Evolutionary conservation across 495 filamentous ascomycete genomes (phyloP), one percentile per base, ranked within the genome.

Genomic region (Letharia lupina): DNA sequence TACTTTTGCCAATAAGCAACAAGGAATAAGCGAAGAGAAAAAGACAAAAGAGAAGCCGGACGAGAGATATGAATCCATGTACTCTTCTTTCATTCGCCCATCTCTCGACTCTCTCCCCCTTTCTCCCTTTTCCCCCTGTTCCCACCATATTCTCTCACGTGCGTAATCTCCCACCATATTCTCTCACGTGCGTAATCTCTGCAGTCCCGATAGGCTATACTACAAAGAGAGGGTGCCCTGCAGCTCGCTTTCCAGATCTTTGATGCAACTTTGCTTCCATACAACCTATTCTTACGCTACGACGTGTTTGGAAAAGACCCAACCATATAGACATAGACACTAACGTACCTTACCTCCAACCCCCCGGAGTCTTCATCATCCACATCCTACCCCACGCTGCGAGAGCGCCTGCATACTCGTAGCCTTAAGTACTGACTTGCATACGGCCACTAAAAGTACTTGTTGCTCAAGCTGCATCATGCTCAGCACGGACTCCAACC

Each of bases 401-500:
- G 47, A 57, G 10, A 35, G 40, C 31, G 41, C 65, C 42, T 63
- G 45, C 65, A 59, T 59, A 20, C 35, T 50, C n/a, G n/a, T 23
- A 50, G 47, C 47, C 47, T 50, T 23, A 12, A 23, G n/a, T 10
- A 23, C 23, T 23, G 6, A 67, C 60, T 39, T 57, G 56, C 63
- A 60, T 65, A 41, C 56, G 56, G 63, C 57, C 63, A 65, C 56
- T 65, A 65, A 60, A 31, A 35, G 41, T 23, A 65, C 42, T 33
- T 58, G 57, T 39, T 40, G 40, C 64, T 41, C 57, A 45, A 40
- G 39, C 57, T 65, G 64, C 64, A 65, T 65, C 31, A 65, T 65
- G 64, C 64, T 65, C 57, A 65, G 64, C 64, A 65, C 64, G 57
- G 64, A 65, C 64, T 65, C 63, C 28, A 48, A 47, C 54, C 62